Percentiles rank a stretch among this genome's conserved stretches.
Evolutionary conservation across 78 protist genomes (phyloP).

Genomic region (Dictyostelium brefeldianum): DNA sequence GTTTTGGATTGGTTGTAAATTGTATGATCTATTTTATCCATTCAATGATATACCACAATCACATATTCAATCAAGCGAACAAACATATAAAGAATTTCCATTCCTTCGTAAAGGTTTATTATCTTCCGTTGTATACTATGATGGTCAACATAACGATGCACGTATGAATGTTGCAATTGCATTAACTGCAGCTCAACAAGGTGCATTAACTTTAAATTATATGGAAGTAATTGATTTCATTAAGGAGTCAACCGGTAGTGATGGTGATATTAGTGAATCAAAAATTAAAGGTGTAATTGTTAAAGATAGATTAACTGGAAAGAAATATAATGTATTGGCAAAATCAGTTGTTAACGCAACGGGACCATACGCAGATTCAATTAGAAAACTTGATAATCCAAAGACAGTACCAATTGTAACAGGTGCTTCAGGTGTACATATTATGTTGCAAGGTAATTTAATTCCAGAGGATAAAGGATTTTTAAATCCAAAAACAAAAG

Average conservation of each 20-base stretch:
- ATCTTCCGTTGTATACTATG: slow-evolving; percentile 90
- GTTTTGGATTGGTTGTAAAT: slow-evolving; percentile 86
- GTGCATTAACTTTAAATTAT: slow-evolving; percentile 93
- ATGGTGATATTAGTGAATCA: neutral
- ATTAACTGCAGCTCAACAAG: slow-evolving; percentile 91
- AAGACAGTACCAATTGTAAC: slow-evolving; percentile 41
- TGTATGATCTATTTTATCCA: slow-evolving; percentile 93
- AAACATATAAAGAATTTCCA: slow-evolving; percentile 83
- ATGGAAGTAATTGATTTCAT: slow-evolving; percentile 62
- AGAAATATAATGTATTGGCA: slow-evolving; percentile 61
- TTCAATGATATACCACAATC: neutral
- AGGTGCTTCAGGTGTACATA: slow-evolving; percentile 91
- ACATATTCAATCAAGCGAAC: slow-evolving; percentile 35
- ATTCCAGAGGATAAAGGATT: slow-evolving; percentile 85
- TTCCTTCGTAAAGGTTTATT: slow-evolving; percentile 46
- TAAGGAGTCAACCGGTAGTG: neutral
- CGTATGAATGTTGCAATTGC: slow-evolving; percentile 93
- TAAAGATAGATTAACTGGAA: slow-evolving; percentile 90
- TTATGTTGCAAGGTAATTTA: slow-evolving; percentile 72
- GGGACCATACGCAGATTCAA: slow-evolving; percentile 92
- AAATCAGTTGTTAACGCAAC: slow-evolving; percentile 91
- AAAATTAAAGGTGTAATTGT: slow-evolving; percentile 89
- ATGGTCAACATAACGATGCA: slow-evolving; percentile 95
- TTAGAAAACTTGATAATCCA: slow-evolving; percentile 90
- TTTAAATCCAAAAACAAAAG: slow-evolving; percentile 89